phyloP scores from a whole-genome alignment of 768 basidiomycete species.

The Saitozyma sp. region DNA sequence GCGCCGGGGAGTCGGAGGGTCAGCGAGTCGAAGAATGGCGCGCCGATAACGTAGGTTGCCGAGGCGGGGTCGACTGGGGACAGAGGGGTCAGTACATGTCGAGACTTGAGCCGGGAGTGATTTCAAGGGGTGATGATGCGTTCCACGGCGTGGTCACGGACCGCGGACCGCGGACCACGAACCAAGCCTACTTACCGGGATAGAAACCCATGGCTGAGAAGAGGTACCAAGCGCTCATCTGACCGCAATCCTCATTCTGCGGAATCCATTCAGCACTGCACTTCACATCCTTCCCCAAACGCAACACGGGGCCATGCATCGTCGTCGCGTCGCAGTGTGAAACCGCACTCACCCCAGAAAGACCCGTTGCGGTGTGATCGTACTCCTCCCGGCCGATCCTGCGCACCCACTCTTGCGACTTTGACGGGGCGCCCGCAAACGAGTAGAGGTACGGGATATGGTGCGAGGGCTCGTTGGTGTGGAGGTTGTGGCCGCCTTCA shows the following conservation, averaged over 20 bases:
- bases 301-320: no score
- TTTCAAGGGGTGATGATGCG: no score
- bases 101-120: no score
- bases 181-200: conserved; percentile 48
- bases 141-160: not conserved
- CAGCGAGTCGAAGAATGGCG: conserved; percentile 62
- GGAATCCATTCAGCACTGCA: not conserved
- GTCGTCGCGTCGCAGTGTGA: not conserved
- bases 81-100: not conserved
- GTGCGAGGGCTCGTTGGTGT: conserved; percentile 84
- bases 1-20: conserved; percentile 61
- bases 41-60: conserved; percentile 71
- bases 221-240: conserved; percentile 87
- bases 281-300: not conserved
- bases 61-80: conserved; percentile 71
- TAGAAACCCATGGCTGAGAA: conserved; percentile 82
- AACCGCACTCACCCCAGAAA: conserved; percentile 64
- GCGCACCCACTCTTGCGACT: conserved; percentile 70
- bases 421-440: conserved; percentile 68
- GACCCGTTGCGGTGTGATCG: conserved; percentile 66
- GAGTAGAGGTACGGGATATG: conserved; percentile 83
- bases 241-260: conserved; percentile 85
- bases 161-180: not conserved
- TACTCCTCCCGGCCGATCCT: conserved; percentile 67
- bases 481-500: conserved; percentile 69